These are phyloP conservation scores for Tremellales sp. DNA, from an alignment of 1,284 basidiomycete genomes.

Conservation along the genomic window DNA sequence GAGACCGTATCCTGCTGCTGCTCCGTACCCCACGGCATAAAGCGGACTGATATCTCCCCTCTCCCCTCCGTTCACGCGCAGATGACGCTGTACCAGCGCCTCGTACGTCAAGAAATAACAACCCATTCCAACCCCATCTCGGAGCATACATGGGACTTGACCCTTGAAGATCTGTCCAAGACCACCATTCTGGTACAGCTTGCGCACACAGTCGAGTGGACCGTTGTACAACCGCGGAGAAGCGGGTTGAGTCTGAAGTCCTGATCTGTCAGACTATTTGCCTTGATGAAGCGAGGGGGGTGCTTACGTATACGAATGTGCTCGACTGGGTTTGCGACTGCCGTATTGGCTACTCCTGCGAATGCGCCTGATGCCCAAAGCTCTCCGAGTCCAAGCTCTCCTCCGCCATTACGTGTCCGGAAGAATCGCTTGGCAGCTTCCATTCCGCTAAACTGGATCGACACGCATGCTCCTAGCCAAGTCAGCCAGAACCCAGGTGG, in stretches of 20 bases:
- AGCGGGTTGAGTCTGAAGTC: slow-evolving; percentile 80
- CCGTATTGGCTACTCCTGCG: slow-evolving; percentile 84
- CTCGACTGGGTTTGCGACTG: slow-evolving; percentile 93
- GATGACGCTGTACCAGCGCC: slow-evolving; percentile 80
- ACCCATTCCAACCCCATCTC: slow-evolving; percentile 81
- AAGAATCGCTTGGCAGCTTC: slow-evolving; percentile 88
- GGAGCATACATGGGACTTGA: slow-evolving; percentile 80
- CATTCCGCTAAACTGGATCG: slow-evolving; percentile 91
- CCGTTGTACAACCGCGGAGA: slow-evolving; percentile 66
- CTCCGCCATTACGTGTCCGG: slow-evolving; percentile 17
- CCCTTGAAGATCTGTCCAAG: slow-evolving; percentile 85
- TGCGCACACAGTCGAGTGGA: slow-evolving; percentile 76
- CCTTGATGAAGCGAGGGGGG: background rate
- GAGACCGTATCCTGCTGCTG: slow-evolving; percentile 58
- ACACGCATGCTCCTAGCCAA: slow-evolving; percentile 59
- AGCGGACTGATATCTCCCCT: slow-evolving; percentile 71
- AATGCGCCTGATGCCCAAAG: slow-evolving; percentile 72
- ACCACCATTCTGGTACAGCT: slow-evolving; percentile 67
- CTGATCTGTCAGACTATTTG: slow-evolving; percentile 46
- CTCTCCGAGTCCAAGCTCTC: slow-evolving; percentile 49
- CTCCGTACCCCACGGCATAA: slow-evolving; percentile 78
- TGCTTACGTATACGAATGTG: slow-evolving; percentile 90
- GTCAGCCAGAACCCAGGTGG: background rate
- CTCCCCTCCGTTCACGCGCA: slow-evolving; percentile 62
- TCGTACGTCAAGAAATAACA: slow-evolving; percentile 93